Base-by-base conservation (phyloP, 2,329 filamentous ascomycete genomes). In the Trichoderma asperellum region DNA sequence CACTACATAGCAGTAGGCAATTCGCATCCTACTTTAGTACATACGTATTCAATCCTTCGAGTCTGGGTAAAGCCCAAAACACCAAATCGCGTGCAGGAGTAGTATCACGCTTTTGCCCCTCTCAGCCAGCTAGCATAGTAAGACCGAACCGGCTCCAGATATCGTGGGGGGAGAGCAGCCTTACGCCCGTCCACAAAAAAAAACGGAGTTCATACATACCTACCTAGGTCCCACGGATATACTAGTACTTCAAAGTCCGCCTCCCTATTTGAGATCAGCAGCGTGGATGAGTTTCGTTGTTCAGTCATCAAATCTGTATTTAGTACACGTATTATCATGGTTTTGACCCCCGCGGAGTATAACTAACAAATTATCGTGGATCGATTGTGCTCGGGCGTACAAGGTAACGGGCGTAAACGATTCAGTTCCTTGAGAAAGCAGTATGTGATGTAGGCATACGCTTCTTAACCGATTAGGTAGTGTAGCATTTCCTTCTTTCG, bases 121-220 rank as follows among this genome's bases (percentile, higher is more conserved):
- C 62, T 35, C 53, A 34, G 14, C 53, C 53, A 16, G 34, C 63
- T 58, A 64, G n/a, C 16, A 27, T 27, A 59, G 32, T 67, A 67
- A 59, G 64, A 52, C 64, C 64, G 64, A 67, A 67, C 35, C 43
- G 64, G 16, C 55, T 27, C 55, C 64, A 40, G 55, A 67, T 67
- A 40, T 59, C 57, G 63, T 67, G 63, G 63, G 63, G 63, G 37
- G 40, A 24, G 32, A 53, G 12, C 35, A 63, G 34, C 60, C 34
- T 55, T 34, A 55, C 47, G 59, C 58, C 21, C 58, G 18, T 6
- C 37, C 27, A 18, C 12, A 14, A 14, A 52, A 14, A 63, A 35
- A 10, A 16, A 16, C 61, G 49, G 49, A 56, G 49, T 24, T 10
- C 18, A 18, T 52, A 16, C 49, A 43, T 64, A 27, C 18, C 16